phyloP scores from a whole-genome alignment of 2,329 filamentous ascomycete species.

The Setomelanomma holmii region DNA sequence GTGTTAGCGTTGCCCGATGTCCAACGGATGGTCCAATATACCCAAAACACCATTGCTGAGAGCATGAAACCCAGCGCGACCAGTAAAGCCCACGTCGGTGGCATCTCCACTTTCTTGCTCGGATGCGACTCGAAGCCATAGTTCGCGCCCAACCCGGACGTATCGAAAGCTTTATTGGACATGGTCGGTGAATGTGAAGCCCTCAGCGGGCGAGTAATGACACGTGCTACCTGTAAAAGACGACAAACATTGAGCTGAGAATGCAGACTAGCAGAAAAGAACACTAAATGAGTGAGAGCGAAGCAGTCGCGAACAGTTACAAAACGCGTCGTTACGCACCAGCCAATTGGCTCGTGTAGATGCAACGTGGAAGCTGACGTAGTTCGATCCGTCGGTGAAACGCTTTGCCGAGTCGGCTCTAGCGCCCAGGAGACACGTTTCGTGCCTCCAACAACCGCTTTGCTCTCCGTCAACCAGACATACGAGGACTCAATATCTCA shows the following conservation, averaged over 20 bases:
- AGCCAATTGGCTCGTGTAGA: conserved; percentile 39
- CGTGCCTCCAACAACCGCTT: too few species aligned
- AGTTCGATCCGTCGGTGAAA: conserved; percentile 5
- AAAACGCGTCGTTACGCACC: conserved; percentile 16
- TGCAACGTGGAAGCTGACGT: conserved; percentile 48
- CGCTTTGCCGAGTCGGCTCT: background rate
- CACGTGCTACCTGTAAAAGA: conserved; percentile 24
- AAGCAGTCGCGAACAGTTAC: conserved; percentile 3
- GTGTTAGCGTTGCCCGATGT: conserved; percentile 5
- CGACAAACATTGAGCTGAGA: conserved; percentile 31
- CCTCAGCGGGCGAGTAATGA: conserved; percentile 16
- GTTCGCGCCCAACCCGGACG: conserved; percentile 22
- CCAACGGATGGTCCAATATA: conserved; percentile 15
- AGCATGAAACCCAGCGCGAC: conserved; percentile 32
- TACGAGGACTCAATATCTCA: too few species aligned
- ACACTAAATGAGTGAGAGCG: background rate
- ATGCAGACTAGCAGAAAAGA: too few species aligned
- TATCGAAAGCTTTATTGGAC: conserved; percentile 38
- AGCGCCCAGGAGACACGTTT: too few species aligned
- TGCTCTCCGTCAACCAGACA: too few species aligned
- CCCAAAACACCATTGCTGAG: conserved; percentile 38
- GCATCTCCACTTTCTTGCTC: conserved; percentile 32
- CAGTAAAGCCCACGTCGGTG: conserved; percentile 42
- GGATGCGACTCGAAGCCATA: conserved; percentile 40
- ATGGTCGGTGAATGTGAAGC: conserved; percentile 16